Conservation (phyloP, 2,329 filamentous ascomycete genomes). For the Alternaria ventricosa region DNA sequence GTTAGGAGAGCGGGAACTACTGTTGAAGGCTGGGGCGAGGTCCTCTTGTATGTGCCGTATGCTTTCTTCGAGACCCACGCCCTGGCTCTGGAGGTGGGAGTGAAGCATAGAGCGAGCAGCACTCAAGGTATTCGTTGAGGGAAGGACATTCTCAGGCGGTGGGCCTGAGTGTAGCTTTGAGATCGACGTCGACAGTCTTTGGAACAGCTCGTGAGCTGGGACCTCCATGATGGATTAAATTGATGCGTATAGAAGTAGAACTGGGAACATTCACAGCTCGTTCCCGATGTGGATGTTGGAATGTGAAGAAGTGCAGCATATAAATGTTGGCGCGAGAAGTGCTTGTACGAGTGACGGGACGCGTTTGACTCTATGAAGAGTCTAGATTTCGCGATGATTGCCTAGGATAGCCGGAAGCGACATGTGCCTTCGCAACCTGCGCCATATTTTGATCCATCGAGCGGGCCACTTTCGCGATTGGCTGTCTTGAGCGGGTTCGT, state of each 20-base stretch:
- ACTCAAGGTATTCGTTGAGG: constrained; percentile 35
- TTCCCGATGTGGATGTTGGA: neutral
- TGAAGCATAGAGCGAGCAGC: constrained; percentile 46
- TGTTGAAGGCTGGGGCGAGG: constrained; percentile 66
- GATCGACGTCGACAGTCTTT: constrained; percentile 31
- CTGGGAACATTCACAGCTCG: neutral
- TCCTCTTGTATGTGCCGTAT: constrained; percentile 55
- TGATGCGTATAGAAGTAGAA: neutral
- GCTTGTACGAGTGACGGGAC: neutral
- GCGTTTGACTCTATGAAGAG: neutral
- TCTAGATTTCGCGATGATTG: neutral
- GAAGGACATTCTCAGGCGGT: constrained; percentile 42
- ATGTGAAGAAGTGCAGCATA: neutral
- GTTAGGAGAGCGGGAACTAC: constrained; percentile 59
- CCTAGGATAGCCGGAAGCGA: constrained; percentile 1
- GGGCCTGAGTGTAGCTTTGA: constrained; percentile 29
- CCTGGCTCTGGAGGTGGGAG: constrained; percentile 46
- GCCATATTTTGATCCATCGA: neutral
- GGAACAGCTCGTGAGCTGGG: constrained; percentile 17
- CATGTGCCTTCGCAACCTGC: neutral
- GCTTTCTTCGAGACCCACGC: constrained; percentile 53
- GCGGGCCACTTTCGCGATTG: neutral
- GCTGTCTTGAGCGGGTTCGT: neutral
- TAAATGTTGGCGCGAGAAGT: neutral
- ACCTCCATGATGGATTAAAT: constrained; percentile 14